Base-by-base conservation (phyloP, 164 flowering plant genomes). In the Vitis cinerea region DNA sequence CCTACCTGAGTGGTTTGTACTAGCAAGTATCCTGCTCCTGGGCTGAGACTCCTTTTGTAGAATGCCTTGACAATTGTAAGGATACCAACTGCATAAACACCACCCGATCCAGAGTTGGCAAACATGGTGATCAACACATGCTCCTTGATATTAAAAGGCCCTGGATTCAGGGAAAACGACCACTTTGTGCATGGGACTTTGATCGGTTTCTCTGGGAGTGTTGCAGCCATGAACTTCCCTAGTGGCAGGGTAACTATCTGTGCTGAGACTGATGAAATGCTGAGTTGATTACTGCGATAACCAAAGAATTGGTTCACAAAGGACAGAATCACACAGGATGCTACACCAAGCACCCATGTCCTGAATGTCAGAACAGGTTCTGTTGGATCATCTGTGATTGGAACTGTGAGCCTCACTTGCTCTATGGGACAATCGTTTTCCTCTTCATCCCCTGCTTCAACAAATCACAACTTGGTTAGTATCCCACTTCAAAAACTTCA, bases 201-300 rank as follows among this genome's bases (percentile, higher is more conserved):
- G 15, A 86, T 4, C 0, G 17, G 17, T 27, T 17, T 77, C 4
- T 56, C 60, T 0, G 92, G 90, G 14, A 90, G 80, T 1, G 75
- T 76, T 3, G 83, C 77, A 1, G 93, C 91, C 90, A 91, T 84
- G 2, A 91, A 59, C 70, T 72, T 82, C 15, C 96, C 96, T 0
- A 86, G 2, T 0, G 94, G 91, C 1, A 87, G 79, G 1, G 64
- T 82, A 5, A 84, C 30, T 51, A 87, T 84, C n/a, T 86, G 91
- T 0, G 79, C 86, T 1, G 86, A 70, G n/a, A 87, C 81, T 0
- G 87, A 55, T 0, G 79, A 56, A 15, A 89, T 47, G 14, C 0
- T 66, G 0, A 87, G 68, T 14, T 8, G n/a, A 59, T 85, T 80
- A 17, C 67, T 67, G 0, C 90, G 77, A 65, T 79, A 86, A 0